Conservation (phyloP, 2,329 filamentous ascomycete species). For the Aspergillus ochraceus region DNA sequence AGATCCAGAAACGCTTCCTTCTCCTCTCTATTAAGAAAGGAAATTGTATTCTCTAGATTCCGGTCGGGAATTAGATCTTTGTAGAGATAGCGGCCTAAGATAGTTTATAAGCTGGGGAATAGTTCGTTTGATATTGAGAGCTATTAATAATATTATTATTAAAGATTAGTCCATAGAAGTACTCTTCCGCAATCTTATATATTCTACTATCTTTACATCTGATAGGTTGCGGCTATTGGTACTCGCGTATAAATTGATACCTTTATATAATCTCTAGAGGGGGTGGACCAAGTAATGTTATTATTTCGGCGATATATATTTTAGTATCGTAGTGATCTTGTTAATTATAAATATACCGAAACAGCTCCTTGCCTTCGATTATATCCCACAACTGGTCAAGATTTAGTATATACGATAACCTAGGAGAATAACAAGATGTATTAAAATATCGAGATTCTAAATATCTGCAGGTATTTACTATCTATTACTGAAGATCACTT, state of each 20-base stretch:
- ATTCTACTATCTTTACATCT: constrained; percentile 28
- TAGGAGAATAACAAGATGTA: constrained; percentile 18
- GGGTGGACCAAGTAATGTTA: constrained; percentile 42
- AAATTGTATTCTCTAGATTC: constrained; percentile 29
- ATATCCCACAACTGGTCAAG: constrained; percentile 38
- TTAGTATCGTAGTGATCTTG: constrained; percentile 38
- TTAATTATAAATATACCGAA: constrained; percentile 35
- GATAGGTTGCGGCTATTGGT: constrained; percentile 31
- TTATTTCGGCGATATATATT: constrained; percentile 46
- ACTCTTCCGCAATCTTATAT: constrained; percentile 36
- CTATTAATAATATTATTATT: constrained; percentile 27
- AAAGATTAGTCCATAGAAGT: constrained; percentile 41
- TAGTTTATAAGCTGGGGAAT: constrained; percentile 22
- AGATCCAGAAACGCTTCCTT: constrained; percentile 33
- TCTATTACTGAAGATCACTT: constrained; percentile 41
- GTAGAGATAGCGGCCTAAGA: constrained; percentile 33
- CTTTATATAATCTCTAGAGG: constrained; percentile 36
- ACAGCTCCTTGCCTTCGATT: constrained; percentile 38
- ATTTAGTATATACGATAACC: constrained; percentile 24
- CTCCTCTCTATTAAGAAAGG: constrained; percentile 30
- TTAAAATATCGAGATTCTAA: constrained; percentile 44
- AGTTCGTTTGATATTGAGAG: constrained; percentile 14
- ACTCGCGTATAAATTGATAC: constrained; percentile 33
- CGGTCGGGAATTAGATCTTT: constrained; percentile 34
- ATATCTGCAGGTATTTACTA: constrained; percentile 43